phyloP scores from a whole-genome alignment of 768 basidiomycete species.

The Agrocybe pediades region DNA sequence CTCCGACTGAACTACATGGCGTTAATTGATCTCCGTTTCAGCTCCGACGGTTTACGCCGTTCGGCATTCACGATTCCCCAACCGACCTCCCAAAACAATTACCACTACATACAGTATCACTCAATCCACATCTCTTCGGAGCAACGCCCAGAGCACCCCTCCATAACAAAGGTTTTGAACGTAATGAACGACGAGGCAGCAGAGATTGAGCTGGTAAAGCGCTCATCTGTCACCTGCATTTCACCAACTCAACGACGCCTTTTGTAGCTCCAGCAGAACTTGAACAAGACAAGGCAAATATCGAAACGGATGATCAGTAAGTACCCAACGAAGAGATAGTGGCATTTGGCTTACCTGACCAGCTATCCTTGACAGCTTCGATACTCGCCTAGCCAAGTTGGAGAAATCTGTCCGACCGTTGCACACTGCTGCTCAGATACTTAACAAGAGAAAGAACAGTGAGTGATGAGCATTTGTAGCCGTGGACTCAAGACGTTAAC shows the following conservation, averaged over 20 bases:
- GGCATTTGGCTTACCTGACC: constrained; percentile 30
- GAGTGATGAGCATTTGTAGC: constrained; percentile 25
- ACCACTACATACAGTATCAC: too few relatives aligned
- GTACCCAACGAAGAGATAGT: constrained; percentile 22
- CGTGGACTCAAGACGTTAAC: background rate
- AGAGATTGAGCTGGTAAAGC: constrained; percentile 68
- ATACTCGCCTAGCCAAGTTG: constrained; percentile 76
- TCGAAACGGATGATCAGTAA: constrained; percentile 85
- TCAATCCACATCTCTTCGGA: too few relatives aligned
- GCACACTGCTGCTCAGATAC: constrained; percentile 75
- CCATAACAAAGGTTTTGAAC: background rate
- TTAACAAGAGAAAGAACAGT: constrained; percentile 77
- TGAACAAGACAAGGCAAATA: constrained; percentile 83
- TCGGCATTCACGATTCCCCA: too few relatives aligned
- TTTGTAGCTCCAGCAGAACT: constrained; percentile 80
- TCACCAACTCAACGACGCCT: background rate
- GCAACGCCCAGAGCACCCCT: too few relatives aligned
- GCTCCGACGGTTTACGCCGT: too few relatives aligned
- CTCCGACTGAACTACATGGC: too few relatives aligned
- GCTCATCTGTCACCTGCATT: background rate
- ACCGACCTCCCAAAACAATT: too few relatives aligned
- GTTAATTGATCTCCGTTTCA: too few relatives aligned
- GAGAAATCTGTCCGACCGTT: constrained; percentile 86
- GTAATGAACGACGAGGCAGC: constrained; percentile 68
- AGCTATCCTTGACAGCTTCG: constrained; percentile 87